Conservation (phyloP, 2,329 filamentous ascomycete species). For the Neoscytalidium dimidiatum region DNA sequence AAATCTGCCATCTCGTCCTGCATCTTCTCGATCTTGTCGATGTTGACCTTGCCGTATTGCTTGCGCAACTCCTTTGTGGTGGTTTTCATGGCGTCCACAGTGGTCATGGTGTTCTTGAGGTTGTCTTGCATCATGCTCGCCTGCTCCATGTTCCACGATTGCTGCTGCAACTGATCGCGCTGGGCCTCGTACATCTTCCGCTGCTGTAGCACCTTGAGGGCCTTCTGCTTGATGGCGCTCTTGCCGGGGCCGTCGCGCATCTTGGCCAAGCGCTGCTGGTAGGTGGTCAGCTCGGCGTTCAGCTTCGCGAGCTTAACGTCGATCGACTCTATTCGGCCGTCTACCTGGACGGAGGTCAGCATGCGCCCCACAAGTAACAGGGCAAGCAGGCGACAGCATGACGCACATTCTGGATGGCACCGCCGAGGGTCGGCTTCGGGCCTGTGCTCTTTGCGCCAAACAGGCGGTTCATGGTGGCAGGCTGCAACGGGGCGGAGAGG, state of each 20-base stretch:
- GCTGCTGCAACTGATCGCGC: constrained; percentile 88
- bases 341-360: constrained; percentile 57
- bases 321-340: constrained; percentile 79
- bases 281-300: constrained; percentile 84
- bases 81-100: constrained; percentile 95
- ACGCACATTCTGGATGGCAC: constrained; percentile 77
- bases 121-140: constrained; percentile 99
- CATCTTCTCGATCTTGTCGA: constrained; percentile 95
- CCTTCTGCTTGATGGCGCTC: constrained; percentile 88
- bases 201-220: constrained; percentile 88
- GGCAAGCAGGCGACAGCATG: constrained; percentile 18
- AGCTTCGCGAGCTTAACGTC: constrained; percentile 93
- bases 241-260: constrained; percentile 97
- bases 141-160: constrained; percentile 99
- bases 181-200: constrained; percentile 93
- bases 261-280: constrained; percentile 83
- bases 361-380: neutral
- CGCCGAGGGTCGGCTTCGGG: constrained; percentile 85
- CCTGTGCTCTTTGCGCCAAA: constrained; percentile 86
- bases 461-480: constrained; percentile 80
- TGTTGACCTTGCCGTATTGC: constrained; percentile 96
- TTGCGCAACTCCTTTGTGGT: constrained; percentile 90
- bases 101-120: constrained; percentile 97
- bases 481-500: neutral
- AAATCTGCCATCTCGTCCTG: constrained; percentile 99